phyloP scores from a whole-genome alignment of 2,329 filamentous ascomycete genomes.

The Chaetomium globosum region DNA sequence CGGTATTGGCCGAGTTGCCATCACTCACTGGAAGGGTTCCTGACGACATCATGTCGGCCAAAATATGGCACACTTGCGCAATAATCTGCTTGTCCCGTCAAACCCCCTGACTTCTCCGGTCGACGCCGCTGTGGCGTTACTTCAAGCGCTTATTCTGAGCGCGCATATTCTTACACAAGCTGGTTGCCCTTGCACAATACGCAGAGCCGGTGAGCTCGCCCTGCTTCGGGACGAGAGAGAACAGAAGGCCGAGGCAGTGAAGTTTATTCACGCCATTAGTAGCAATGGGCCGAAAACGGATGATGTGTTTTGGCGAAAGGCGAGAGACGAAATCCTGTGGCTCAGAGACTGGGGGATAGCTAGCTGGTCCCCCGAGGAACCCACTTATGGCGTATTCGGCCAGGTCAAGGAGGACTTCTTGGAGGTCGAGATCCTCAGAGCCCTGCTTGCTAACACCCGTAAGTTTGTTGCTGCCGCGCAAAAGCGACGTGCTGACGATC shows the following conservation, averaged over 20 bases:
- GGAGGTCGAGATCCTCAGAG: slow-evolving; percentile 72
- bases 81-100: slow-evolving; percentile 58
- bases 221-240: slow-evolving; percentile 66
- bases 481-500: slow-evolving; percentile 16
- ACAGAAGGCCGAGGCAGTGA: slow-evolving; percentile 62
- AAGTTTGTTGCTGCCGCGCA: slow-evolving; percentile 40
- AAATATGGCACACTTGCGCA: slow-evolving; percentile 52
- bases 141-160: slow-evolving; percentile 66
- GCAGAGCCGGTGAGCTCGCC: slow-evolving; percentile 62
- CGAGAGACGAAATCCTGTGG: slow-evolving; percentile 70
- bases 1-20: slow-evolving; percentile 51
- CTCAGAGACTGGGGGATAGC: slow-evolving; percentile 70
- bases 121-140: slow-evolving; percentile 56
- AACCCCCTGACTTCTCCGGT: slow-evolving; percentile 68
- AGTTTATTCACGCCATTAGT: slow-evolving; percentile 59
- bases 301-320: slow-evolving; percentile 64
- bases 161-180: slow-evolving; percentile 58
- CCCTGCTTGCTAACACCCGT: slow-evolving; percentile 64
- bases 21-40: slow-evolving; percentile 44
- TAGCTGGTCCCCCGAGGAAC: slow-evolving; percentile 35
- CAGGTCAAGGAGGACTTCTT: slow-evolving; percentile 62
- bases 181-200: slow-evolving; percentile 55
- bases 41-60: slow-evolving; percentile 44
- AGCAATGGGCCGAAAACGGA: slow-evolving; percentile 59
- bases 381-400: slow-evolving; percentile 58